Evolutionary conservation across 345 rosid species (phyloP), one percentile per base, ranked within the genome.

Genomic region (Hypericum perforatum): DNA sequence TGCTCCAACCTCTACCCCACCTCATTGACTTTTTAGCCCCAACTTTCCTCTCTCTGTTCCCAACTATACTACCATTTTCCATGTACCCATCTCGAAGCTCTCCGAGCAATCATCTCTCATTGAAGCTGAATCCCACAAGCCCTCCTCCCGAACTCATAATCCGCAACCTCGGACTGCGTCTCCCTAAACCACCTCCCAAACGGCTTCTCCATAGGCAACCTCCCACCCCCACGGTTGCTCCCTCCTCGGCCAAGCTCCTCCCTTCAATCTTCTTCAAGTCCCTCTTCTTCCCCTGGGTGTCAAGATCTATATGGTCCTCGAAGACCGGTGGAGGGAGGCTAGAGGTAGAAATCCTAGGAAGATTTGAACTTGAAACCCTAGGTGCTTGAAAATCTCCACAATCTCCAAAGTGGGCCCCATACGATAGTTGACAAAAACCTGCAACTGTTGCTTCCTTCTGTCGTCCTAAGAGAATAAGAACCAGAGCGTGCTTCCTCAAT

Each of bases 111-210:
- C 94, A 29, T 85, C 95, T 67, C 86, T 71, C 53, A 80, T 83
- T 0, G 95, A 81, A 76, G 81, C 68, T 0, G 81, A 69, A 40
- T 87, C 86, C 64, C 79, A 41, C 44, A 41, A 8, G 44, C 2
- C n/a, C 44, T 41, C n/a, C 44, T 8, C n/a, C 9, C 44, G 2
- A 41, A 8, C 44, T 5, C 96, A 15, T 92, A 92, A 63, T 92
- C 98, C 5, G 96, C 98, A 41, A 92, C 83, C 69, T 92, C 98
- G 36, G 98, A 92, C 72, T 88, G 97, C 6, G 98, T 92, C 60
- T 92, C 98, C 15, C 95, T 69, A 62, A 76, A 85, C 67, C 85
- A 95, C 55, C 95, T 73, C 8, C 94, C 88, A 8, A 84, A 82
- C 16, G 98, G 97, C 73, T 92, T 92, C 79, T 83, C 97, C 63